phyloP scores from a whole-genome alignment of 2,329 filamentous ascomycete genomes.

The Trichoderma sp. region DNA sequence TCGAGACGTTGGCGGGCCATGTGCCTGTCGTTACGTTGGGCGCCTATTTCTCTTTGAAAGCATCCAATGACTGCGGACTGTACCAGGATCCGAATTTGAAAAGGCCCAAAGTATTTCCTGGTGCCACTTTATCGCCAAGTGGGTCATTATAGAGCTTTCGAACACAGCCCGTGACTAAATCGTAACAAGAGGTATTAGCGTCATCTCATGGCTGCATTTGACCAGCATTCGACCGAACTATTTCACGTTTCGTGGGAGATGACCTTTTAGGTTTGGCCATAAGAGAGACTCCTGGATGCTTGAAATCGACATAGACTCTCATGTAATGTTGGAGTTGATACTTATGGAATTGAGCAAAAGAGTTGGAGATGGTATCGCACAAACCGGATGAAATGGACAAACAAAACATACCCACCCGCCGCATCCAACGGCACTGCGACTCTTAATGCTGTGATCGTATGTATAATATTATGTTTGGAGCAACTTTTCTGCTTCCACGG shows the following conservation, averaged over 20 bases:
- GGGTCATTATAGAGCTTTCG: neutral
- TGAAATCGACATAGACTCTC: neutral
- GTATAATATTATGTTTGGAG: neutral
- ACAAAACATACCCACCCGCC: neutral
- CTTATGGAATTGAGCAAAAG: neutral
- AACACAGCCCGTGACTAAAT: neutral
- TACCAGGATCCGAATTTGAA: neutral
- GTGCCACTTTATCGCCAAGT: neutral
- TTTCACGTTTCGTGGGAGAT: neutral
- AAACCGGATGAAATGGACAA: neutral
- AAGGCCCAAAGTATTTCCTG: neutral
- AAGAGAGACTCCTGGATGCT: neutral
- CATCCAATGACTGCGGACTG: neutral
- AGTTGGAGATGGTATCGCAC: neutral
- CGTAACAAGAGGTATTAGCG: neutral
- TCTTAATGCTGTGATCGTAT: neutral
- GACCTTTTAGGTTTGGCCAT: neutral
- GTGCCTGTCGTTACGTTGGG: slow-evolving; percentile 47
- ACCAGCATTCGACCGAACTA: neutral
- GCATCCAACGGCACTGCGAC: neutral
- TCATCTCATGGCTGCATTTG: neutral
- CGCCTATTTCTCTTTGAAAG: neutral
- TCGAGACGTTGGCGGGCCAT: slow-evolving; percentile 41
- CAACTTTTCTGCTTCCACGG: neutral
- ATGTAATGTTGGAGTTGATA: neutral